A percentile compares a stretch with the other conserved stretches of the same genome.
Conservation (phyloP, 73 alveolate genomes). For the Tetrahymena thermophila region DNA sequence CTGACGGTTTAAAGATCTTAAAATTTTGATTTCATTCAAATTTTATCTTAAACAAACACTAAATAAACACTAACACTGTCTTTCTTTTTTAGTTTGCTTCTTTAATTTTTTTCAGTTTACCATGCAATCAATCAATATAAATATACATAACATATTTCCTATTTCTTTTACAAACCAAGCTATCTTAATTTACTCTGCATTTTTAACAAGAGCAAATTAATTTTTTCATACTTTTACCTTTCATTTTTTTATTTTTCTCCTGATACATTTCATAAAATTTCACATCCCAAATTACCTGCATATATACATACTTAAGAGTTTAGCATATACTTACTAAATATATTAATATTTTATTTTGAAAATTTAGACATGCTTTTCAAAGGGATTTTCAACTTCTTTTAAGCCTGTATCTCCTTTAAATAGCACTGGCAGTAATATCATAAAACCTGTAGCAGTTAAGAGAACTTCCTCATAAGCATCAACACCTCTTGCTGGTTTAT, state of each 20-base stretch:
- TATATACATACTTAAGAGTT: too few species aligned
- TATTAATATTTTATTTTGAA: not conserved
- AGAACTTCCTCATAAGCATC: not conserved
- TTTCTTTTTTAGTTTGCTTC: not conserved
- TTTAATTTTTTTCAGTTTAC: too few species aligned
- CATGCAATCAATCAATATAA: not conserved
- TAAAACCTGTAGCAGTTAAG: not conserved
- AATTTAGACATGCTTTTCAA: not conserved
- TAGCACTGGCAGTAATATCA: not conserved
- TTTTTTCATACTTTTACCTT: not conserved
- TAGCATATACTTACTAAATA: too few species aligned
- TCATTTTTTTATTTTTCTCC: not conserved
- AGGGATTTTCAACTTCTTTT: not conserved
- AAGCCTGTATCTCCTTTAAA: not conserved
- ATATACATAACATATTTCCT: too few species aligned
- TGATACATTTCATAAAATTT: too few species aligned
- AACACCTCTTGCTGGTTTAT: not conserved
- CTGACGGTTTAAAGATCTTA: not conserved
- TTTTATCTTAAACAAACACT: not conserved
- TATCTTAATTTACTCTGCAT: not conserved
- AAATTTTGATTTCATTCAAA: not conserved
- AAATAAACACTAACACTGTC: not conserved
- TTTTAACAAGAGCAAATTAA: not conserved
- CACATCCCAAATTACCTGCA: not conserved
- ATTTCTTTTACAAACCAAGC: not conserved